These are phyloP conservation scores for Berkeleyomyces basicola DNA, from an alignment of 2,329 filamentous ascomycete genomes.

Conservation along the genomic window DNA sequence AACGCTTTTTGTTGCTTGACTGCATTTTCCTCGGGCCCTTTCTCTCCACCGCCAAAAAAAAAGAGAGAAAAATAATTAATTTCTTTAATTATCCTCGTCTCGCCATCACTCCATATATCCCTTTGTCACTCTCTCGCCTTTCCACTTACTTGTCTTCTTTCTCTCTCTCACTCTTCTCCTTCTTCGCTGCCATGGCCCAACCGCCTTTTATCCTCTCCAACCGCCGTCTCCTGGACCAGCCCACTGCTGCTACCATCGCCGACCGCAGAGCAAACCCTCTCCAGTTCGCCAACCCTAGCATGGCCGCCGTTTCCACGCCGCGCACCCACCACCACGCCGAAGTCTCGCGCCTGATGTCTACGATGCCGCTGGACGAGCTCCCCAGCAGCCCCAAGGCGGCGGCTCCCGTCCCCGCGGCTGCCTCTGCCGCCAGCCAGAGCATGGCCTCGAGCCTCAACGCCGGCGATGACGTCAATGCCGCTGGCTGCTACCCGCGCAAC, in stretches of 20 bases:
- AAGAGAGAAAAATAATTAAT: not conserved
- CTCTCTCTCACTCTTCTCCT: not conserved
- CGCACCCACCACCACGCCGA: not conserved
- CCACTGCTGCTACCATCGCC: not conserved
- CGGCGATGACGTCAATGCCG: not conserved
- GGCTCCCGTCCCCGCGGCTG: not conserved
- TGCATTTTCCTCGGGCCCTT: too few species aligned
- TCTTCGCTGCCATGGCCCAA: not conserved
- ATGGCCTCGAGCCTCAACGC: not conserved
- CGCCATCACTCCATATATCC: too few species aligned
- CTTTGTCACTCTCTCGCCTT: not conserved
- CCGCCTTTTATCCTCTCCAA: not conserved
- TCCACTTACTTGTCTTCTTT: not conserved
- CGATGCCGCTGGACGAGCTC: not conserved
- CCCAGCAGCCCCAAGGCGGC: too few species aligned
- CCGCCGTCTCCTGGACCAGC: not conserved
- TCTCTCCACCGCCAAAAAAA: too few species aligned
- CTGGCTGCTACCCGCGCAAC: not conserved
- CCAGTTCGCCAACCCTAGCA: not conserved
- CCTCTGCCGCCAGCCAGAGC: not conserved
- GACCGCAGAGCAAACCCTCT: not conserved
- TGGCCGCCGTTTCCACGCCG: not conserved
- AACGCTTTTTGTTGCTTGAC: too few species aligned
- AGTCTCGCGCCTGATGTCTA: not conserved
- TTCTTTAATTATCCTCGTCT: not conserved